These are phyloP conservation scores for Taiozyma sp. DNA, from an alignment of 1,139 yeast genomes.

Conservation along the genomic window DNA sequence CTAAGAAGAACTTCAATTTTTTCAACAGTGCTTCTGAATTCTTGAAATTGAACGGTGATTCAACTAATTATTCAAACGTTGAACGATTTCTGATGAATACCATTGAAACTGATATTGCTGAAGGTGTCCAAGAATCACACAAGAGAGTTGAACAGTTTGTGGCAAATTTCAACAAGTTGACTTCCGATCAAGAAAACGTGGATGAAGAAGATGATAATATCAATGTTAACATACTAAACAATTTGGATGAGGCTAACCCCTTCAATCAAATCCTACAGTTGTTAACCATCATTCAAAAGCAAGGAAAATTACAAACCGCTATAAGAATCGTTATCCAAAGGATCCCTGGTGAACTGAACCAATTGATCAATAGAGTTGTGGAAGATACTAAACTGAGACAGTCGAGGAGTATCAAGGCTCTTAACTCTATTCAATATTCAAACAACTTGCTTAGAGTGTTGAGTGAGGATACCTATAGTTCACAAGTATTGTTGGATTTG, in stretches of 20 bases:
- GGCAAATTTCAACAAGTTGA: constrained; percentile 25
- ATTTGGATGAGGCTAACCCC: constrained; percentile 39
- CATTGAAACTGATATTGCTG: constrained; percentile 51
- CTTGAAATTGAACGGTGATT: neutral
- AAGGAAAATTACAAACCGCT: constrained; percentile 60
- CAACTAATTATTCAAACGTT: constrained; percentile 37
- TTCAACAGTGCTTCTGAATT: constrained; percentile 13
- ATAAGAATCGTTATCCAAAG: constrained; percentile 48
- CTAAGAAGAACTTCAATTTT: constrained; percentile 35
- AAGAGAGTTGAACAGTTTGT: constrained; percentile 40
- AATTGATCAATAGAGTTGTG: constrained; percentile 53
- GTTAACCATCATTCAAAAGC: constrained; percentile 51
- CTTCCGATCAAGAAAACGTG: constrained; percentile 1
- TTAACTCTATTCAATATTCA: constrained; percentile 9
- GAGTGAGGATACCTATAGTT: constrained; percentile 38
- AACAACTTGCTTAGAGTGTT: constrained; percentile 4
- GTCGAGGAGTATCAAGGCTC: constrained; percentile 33
- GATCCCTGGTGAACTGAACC: constrained; percentile 41
- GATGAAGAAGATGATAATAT: constrained; percentile 4
- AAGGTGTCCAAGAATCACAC: constrained; percentile 37
- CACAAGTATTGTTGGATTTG: constrained; percentile 59
- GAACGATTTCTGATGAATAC: constrained; percentile 53
- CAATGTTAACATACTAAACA: constrained; percentile 3
- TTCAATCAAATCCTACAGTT: constrained; percentile 51
- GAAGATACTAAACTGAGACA: constrained; percentile 57